A percentile compares a stretch with the other conserved stretches of the same genome.
Conservation (phyloP, 2,329 filamentous ascomycete genomes). For the Trichothecium roseum region DNA sequence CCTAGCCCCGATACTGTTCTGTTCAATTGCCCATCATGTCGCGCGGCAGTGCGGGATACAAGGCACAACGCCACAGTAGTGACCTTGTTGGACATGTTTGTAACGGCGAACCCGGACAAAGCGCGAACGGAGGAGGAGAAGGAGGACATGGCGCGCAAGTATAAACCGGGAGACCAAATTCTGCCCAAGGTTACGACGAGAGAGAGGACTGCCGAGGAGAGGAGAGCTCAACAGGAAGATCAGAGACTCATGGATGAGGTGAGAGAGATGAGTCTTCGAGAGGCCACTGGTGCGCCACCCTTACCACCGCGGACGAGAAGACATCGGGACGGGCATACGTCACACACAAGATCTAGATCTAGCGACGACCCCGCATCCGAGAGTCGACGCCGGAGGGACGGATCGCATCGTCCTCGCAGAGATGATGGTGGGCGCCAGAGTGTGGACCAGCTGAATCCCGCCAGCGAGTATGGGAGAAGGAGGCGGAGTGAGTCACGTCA, state of each 20-base stretch:
- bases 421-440: conserved; percentile 15
- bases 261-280: conserved; percentile 61
- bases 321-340: conserved; percentile 23
- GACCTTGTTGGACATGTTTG: conserved; percentile 80
- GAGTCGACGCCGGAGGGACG: conserved; percentile 12
- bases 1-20: conserved; percentile 36
- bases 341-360: conserved; percentile 11
- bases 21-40: conserved; percentile 90
- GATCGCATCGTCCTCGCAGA: conserved; percentile 11
- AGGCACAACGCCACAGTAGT: conserved; percentile 84
- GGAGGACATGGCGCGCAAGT: conserved; percentile 63
- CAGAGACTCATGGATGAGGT: conserved; percentile 60
- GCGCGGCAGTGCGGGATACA: conserved; percentile 75
- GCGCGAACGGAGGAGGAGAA: conserved; percentile 63
- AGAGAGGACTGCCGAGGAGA: conserved; percentile 41
- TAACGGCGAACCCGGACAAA: conserved; percentile 69
- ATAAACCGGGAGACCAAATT: conserved; percentile 73
- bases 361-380: conserved; percentile 5
- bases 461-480: conserved; percentile 18
- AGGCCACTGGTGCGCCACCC: conserved; percentile 42
- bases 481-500: conserved; percentile 35
- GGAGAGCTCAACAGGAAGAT: conserved; percentile 53
- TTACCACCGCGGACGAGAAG: conserved; percentile 16
- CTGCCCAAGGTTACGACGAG: conserved; percentile 49
- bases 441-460: conserved; percentile 26